Conservation (phyloP, 768 basidiomycete genomes). For the Cystobasidium onofrii region DNA sequence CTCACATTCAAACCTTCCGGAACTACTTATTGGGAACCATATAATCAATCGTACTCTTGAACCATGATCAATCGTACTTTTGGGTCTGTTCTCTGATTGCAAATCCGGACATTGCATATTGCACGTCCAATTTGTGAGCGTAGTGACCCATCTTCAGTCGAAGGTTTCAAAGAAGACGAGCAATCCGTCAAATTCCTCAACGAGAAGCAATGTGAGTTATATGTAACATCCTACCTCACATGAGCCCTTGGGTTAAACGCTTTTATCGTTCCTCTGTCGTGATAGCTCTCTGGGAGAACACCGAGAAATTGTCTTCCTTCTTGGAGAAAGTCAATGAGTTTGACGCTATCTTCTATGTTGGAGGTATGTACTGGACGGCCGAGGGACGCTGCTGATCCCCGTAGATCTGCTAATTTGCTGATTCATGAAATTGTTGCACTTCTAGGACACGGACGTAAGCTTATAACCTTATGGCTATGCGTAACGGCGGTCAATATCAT, state of each 20-base stretch:
- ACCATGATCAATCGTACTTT: no score
- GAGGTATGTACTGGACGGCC: no score
- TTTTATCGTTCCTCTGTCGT: neutral
- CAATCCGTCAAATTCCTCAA: conserved; percentile 56
- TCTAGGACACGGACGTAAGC: neutral
- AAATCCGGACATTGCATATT: no score
- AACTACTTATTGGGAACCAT: no score
- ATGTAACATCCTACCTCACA: neutral
- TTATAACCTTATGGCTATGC: no score
- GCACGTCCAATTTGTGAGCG: no score
- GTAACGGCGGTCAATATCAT: no score
- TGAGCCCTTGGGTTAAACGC: neutral
- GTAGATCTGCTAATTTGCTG: neutral
- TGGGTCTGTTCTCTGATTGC: no score
- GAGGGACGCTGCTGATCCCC: neutral
- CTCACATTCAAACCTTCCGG: no score
- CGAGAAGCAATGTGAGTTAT: conserved; percentile 47
- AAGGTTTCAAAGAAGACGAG: conserved; percentile 46
- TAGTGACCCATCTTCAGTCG: conserved; percentile 53
- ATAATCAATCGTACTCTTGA: no score
- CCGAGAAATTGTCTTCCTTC: conserved; percentile 59
- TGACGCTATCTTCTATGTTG: conserved; percentile 68
- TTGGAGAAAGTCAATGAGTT: conserved; percentile 52
- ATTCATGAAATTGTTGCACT: neutral
- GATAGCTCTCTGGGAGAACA: conserved; percentile 51